phyloP scores from a whole-genome alignment of 805 yeast genomes.

The Isabelozyma pseudorhagii region DNA sequence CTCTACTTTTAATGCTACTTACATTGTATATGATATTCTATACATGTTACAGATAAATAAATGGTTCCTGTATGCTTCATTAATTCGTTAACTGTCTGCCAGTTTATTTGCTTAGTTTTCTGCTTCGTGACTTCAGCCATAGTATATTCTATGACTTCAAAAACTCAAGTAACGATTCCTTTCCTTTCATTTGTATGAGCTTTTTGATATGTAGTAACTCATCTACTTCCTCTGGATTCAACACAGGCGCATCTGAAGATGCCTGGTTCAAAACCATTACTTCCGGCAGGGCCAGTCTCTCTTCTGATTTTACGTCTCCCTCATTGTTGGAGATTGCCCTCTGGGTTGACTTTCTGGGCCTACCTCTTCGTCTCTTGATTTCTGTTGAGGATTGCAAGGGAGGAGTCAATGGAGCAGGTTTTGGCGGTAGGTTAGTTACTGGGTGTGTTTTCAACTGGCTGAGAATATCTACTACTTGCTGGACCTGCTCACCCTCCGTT shows the following conservation, averaged over 20 bases:
- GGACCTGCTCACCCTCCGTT: slow-evolving; percentile 6
- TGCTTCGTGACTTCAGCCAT: background rate
- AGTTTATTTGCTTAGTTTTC: background rate
- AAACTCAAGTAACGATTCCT: slow-evolving; percentile 59
- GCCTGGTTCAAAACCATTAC: too few relatives aligned
- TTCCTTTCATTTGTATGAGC: slow-evolving; percentile 67
- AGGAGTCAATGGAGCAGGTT: slow-evolving; percentile 1
- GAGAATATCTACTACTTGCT: slow-evolving; percentile 16
- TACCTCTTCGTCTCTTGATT: too few relatives aligned
- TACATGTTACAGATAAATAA: background rate
- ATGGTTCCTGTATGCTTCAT: background rate
- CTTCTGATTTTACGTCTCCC: too few relatives aligned
- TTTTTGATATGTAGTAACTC: slow-evolving; percentile 56
- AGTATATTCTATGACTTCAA: slow-evolving; percentile 27
- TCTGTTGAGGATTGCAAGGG: too few relatives aligned
- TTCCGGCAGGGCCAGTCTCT: too few relatives aligned
- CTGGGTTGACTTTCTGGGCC: too few relatives aligned
- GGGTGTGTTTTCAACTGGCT: slow-evolving; percentile 16
- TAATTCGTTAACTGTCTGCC: background rate
- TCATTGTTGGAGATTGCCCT: too few relatives aligned
- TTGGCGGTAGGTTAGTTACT: slow-evolving; percentile 18
- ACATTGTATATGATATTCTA: background rate
- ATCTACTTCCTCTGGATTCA: slow-evolving; percentile 35
- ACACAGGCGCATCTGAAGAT: background rate
- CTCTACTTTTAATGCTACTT: background rate